Evolutionary conservation across 2,329 filamentous ascomycete species (phyloP).

Genomic region (Uncinocarpus reesii): DNA sequence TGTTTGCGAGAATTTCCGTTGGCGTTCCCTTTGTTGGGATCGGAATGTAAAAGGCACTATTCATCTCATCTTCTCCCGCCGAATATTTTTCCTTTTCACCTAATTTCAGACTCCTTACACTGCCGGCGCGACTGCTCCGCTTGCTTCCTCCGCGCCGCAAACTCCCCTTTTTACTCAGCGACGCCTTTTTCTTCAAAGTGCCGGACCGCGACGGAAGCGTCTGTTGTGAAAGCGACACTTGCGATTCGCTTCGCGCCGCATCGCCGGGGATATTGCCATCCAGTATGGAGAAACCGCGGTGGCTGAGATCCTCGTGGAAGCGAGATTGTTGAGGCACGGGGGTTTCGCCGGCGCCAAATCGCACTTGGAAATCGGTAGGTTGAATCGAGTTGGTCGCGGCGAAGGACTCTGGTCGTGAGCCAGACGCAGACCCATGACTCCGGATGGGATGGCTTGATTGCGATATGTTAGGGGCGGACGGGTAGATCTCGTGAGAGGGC

Average conservation of each 20-base stretch:
- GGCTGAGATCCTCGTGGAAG: constrained; percentile 34
- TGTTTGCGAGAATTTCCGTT: constrained; percentile 73
- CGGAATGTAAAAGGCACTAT: constrained; percentile 81
- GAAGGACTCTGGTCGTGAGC: constrained; percentile 35
- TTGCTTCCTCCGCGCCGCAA: constrained; percentile 70
- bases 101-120: constrained; percentile 67
- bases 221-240: constrained; percentile 32
- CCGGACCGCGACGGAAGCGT: constrained; percentile 45
- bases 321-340: constrained; percentile 28
- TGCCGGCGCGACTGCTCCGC: constrained; percentile 72
- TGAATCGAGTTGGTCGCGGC: constrained; percentile 25
- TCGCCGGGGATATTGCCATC: constrained; percentile 19
- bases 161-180: constrained; percentile 62
- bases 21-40: constrained; percentile 80
- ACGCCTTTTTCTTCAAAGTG: constrained; percentile 71
- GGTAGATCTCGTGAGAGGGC: constrained; percentile 32
- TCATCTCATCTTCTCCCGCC: constrained; percentile 48
- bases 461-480: constrained; percentile 23
- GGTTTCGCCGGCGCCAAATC: constrained; percentile 26
- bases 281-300: constrained; percentile 27
- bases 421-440: constrained; percentile 26
- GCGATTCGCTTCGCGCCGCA: constrained; percentile 26
- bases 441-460: constrained; percentile 21
- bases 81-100: constrained; percentile 50
- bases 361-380: constrained; percentile 30